Conservation (phyloP, 2,329 filamentous ascomycete genomes). For the Karstenula rhodostoma region DNA sequence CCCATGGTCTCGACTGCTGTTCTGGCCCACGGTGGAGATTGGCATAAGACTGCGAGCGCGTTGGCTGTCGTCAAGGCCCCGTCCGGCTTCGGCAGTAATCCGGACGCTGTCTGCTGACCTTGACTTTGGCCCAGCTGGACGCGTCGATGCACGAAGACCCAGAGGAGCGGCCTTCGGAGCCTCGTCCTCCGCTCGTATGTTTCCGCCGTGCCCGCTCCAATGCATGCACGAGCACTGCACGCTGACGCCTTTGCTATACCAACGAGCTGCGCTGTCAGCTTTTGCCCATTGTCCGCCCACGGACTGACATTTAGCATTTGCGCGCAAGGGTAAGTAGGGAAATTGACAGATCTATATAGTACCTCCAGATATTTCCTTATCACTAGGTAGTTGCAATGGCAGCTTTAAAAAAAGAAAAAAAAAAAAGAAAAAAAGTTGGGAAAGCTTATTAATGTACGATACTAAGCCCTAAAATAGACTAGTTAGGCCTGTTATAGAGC, state of each 20-base stretch:
- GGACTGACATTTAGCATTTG: neutral
- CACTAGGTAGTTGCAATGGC: no score
- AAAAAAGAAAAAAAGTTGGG: no score
- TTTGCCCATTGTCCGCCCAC: slow-evolving; percentile 5
- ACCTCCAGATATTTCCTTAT: no score
- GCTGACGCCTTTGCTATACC: slow-evolving; percentile 10
- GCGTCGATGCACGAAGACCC: neutral
- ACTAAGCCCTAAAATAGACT: no score
- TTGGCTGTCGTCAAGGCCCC: neutral
- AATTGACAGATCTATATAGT: no score
- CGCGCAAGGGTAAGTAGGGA: neutral
- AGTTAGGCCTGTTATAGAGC: no score
- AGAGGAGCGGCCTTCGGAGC: slow-evolving; percentile 8
- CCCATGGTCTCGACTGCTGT: neutral
- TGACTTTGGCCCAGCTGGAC: slow-evolving; percentile 1
- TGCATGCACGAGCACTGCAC: no score
- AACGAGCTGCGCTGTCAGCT: slow-evolving; percentile 3
- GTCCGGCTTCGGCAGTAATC: slow-evolving; percentile 3
- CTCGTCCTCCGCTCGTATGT: neutral
- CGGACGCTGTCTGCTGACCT: slow-evolving; percentile 6
- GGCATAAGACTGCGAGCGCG: neutral
- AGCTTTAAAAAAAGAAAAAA: no score
- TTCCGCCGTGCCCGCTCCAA: neutral
- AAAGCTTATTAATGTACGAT: no score
- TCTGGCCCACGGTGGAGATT: slow-evolving; percentile 3